These are phyloP conservation scores for Globisporangium emineosum DNA, from an alignment of 352 stramenopile species.

Conservation along the genomic window DNA sequence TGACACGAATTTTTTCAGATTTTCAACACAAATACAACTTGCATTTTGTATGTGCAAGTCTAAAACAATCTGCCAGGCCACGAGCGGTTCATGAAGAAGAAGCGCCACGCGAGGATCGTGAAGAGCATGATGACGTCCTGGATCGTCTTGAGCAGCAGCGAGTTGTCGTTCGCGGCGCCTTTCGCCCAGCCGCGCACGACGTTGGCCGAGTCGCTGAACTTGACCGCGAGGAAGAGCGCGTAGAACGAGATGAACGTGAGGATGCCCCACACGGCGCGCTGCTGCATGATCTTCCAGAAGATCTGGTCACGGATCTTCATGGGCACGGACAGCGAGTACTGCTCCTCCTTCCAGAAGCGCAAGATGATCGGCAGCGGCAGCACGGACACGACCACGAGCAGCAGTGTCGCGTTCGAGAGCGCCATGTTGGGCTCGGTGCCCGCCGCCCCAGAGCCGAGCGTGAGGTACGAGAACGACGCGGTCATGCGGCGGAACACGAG, in stretches of 20 bases:
- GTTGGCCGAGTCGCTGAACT: conserved; percentile 24
- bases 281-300: conserved; percentile 52
- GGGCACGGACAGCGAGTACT: conserved; percentile 36
- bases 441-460: conserved; percentile 14
- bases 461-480: conserved; percentile 5
- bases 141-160: conserved; percentile 14
- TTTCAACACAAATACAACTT: too few species aligned
- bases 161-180: conserved; percentile 15
- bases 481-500: conserved; percentile 29
- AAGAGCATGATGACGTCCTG: conserved; percentile 11
- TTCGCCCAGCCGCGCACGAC: conserved; percentile 30
- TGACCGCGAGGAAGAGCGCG: conserved; percentile 36
- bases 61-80: too few species aligned
- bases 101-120: conserved; percentile 14
- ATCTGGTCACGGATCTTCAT: conserved; percentile 38
- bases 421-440: conserved; percentile 9
- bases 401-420: conserved; percentile 21
- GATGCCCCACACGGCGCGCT: conserved; percentile 48
- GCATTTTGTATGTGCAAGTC: too few species aligned
- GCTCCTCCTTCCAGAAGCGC: conserved; percentile 42
- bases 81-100: conserved; percentile 11
- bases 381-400: conserved; percentile 30
- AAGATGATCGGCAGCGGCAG: conserved; percentile 32
- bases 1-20: too few species aligned
- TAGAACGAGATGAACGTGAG: conserved; percentile 41